Conservation (phyloP, 169 alveolate species). For the Babesia divergens region DNA sequence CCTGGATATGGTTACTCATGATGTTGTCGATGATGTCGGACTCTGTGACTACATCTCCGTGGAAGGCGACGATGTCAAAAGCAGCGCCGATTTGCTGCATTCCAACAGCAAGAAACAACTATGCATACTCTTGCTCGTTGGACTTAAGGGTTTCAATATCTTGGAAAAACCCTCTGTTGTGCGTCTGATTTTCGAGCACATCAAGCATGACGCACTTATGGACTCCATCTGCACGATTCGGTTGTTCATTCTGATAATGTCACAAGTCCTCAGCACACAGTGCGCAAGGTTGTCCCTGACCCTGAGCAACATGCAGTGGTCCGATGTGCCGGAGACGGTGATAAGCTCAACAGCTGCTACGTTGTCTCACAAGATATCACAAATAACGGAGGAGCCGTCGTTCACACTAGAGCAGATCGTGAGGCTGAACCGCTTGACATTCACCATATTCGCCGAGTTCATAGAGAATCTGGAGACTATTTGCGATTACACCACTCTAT, state of each 20-base stretch:
- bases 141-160: conserved; percentile 41
- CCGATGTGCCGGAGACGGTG: conserved; percentile 14
- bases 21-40: conserved; percentile 11
- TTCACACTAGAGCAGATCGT: neutral
- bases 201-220: conserved; percentile 6
- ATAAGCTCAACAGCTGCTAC: neutral
- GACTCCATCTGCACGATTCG: conserved; percentile 18
- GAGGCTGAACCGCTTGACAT: neutral
- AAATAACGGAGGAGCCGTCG: neutral
- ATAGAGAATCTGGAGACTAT: neutral
- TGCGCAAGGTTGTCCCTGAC: conserved; percentile 20
- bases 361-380: neutral
- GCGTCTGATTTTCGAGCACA: conserved; percentile 17
- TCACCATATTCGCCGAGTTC: neutral
- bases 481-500: conserved; percentile 24
- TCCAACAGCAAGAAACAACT: conserved; percentile 30
- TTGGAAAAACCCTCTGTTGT: neutral
- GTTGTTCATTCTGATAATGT: conserved; percentile 11
- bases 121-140: conserved; percentile 19
- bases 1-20: neutral
- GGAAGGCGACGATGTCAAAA: neutral
- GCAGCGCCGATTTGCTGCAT: neutral
- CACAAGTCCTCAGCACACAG: conserved; percentile 2
- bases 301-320: conserved; percentile 8
- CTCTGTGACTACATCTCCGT: neutral